Base-by-base conservation (phyloP, 352 stramenopile genomes). In the Pythium biforme region DNA sequence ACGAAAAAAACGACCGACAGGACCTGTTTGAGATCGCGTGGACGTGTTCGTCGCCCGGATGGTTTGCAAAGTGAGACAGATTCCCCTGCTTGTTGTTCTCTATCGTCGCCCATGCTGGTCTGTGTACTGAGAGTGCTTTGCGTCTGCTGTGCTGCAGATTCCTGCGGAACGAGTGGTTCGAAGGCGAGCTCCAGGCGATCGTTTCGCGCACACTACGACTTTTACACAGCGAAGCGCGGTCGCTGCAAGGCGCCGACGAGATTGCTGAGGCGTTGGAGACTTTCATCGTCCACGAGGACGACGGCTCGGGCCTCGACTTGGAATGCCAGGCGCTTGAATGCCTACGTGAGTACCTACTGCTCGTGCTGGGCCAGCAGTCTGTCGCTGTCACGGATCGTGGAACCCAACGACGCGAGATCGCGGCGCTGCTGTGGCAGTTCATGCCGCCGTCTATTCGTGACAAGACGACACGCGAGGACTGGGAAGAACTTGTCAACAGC, bases 1-100 rank as follows among this genome's bases (percentile, higher is more conserved):
- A 34, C 31, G 31, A 15, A 11, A 10, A 37, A 11, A 11, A 2
- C 31, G 14, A 37, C 31, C 8, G 31, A 6, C 46, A 82, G 76
- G 72, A 79, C 39, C 53, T 61, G 10, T 79, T 75, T 48, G 39
- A 62, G 6, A 59, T 81, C 9, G 57, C 74, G 8, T 52, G 19
- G 19, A 59, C 65, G 15, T 52, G 75, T 4, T 79, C 74, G 0
- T 68, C 53, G 29, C 60, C 67, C 31, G 76, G 74, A 0, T 85
- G 76, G 76, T 47, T 85, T 31, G 57, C 43, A n/a, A 37, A 55
- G 66, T 73, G 26, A 22, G 10, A 53, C n/a, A n/a, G n/a, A n/a
- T n/a, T n/a, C n/a, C n/a, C n/a, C n/a, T n/a, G n/a, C n/a, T n/a
- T n/a, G n/a, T n/a, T n/a, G n/a, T n/a, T n/a, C n/a, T n/a, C n/a